Evolutionary conservation across 495 filamentous ascomycete genomes (phyloP).

Genomic region (Pyrenula massariospora): DNA sequence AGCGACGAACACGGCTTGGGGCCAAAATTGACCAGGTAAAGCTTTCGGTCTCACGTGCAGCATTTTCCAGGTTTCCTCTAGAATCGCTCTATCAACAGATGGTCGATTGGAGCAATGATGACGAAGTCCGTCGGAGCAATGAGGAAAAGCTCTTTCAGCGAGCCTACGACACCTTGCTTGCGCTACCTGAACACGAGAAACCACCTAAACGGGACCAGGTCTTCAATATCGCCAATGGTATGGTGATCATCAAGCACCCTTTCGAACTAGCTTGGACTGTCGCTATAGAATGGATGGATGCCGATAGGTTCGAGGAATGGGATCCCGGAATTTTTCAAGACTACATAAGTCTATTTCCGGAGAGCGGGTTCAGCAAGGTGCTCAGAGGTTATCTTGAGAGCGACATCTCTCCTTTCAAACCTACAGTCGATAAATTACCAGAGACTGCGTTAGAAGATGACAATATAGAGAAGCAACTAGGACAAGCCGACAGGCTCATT

Average conservation of each 20-base stretch:
- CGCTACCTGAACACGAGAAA: slow-evolving; percentile 55
- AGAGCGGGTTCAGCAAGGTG: slow-evolving; percentile 67
- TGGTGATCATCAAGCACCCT: slow-evolving; percentile 93
- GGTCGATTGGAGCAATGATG: slow-evolving; percentile 82
- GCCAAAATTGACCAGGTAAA: slow-evolving; percentile 74
- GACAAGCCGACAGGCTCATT: slow-evolving; percentile 46
- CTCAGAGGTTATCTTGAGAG: slow-evolving; percentile 70
- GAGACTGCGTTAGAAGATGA: slow-evolving; percentile 20
- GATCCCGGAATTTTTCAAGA: slow-evolving; percentile 65
- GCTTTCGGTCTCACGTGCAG: slow-evolving; percentile 75
- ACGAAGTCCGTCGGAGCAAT: slow-evolving; percentile 68
- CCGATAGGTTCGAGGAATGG: slow-evolving; percentile 56
- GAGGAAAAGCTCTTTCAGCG: slow-evolving; percentile 85
- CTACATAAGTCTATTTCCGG: slow-evolving; percentile 74
- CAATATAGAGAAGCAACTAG: slow-evolving; percentile 4
- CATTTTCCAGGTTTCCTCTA: slow-evolving; percentile 56
- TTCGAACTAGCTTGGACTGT: slow-evolving; percentile 86
- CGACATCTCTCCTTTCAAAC: slow-evolving; percentile 74
- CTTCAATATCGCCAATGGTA: slow-evolving; percentile 63
- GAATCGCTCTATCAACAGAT: slow-evolving; percentile 67
- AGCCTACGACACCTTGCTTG: slow-evolving; percentile 62
- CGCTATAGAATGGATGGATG: slow-evolving; percentile 78
- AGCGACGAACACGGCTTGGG: slow-evolving; percentile 78
- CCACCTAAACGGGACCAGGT: slow-evolving; percentile 55
- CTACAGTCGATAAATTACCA: slow-evolving; percentile 16